Evolutionary conservation across 164 flowering plant species (phyloP), one percentile per base, ranked within the genome.

Genomic region (Nymphaea thermarum): DNA sequence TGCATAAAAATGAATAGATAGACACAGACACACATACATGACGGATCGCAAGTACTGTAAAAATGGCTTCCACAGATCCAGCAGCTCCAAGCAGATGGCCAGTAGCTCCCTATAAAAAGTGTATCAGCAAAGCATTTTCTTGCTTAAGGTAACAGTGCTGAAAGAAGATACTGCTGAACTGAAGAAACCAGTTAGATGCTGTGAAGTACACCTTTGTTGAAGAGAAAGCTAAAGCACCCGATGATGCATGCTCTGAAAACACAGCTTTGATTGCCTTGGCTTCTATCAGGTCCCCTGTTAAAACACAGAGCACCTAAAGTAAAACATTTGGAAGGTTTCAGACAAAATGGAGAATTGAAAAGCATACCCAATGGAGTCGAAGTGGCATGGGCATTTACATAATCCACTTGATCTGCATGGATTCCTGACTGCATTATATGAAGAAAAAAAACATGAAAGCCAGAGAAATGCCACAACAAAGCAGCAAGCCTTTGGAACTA

Each of bases 81-180:
- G 99, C 99, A 51, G 98, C 98, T 59, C 98, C 99, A 70, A 95
- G 92, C 51, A 95, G 99, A 87, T 95, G 98, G 44, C 99, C 99
- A 60, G 85, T 72, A 53, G 99, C 98, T 74, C 99, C 98, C 98
- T 94, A 77, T 11, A 74, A 68, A 61, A 4, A 17, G 64, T 25
- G 1, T 25, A 25, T 25, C 36, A 25, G 36, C 36, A 25, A 25
- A 25, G 36, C 36, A 25, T 25, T 25, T 25, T 25, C 36, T 25
- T 25, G 36, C 36, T 25, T 25, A 25, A 25, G 42, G n/a, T 17
- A 8, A 17, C n/a, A 51, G 8, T 12, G 42, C 7, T 36, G 64
- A 62, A 62, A 7, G 5, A 47, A 65, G 11, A 7, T n/a, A 43
- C 12, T 51, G 55, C 12, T 51, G 8, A 8, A 7, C 14, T 51